phyloP scores from a whole-genome alignment of 371 early-diverging fungal genomes.

The Syncephalastrum contaminatum region DNA sequence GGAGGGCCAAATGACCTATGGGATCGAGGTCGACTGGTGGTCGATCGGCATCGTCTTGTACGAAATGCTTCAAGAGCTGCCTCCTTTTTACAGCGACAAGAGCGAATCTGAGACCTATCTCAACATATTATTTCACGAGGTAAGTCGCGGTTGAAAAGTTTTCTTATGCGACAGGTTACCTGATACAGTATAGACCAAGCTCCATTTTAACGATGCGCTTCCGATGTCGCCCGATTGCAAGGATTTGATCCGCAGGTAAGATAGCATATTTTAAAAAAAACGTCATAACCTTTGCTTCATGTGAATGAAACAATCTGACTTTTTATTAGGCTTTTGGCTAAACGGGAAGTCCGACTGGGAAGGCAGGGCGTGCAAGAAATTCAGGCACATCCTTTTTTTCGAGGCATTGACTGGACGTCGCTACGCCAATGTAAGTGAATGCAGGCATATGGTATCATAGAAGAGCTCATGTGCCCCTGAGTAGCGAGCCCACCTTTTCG shows the following conservation, averaged over 20 bases:
- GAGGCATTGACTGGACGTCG: constrained; percentile 71
- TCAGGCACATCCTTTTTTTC: constrained; percentile 83
- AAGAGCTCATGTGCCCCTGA: background rate
- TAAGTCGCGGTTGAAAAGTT: constrained; percentile 22
- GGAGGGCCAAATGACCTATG: constrained; percentile 74
- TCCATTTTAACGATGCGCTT: constrained; percentile 62
- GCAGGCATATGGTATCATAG: background rate
- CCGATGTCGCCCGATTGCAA: constrained; percentile 73
- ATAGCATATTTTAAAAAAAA: background rate
- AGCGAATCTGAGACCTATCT: constrained; percentile 85
- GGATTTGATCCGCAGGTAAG: constrained; percentile 74
- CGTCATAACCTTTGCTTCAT: background rate
- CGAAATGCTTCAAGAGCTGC: constrained; percentile 92
- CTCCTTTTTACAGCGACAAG: constrained; percentile 86
- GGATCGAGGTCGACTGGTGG: constrained; percentile 98
- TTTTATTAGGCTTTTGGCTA: constrained; percentile 65
- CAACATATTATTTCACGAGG: constrained; percentile 75
- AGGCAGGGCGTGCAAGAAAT: constrained; percentile 70
- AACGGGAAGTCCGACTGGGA: constrained; percentile 75
- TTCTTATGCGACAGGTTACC: background rate
- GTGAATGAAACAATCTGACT: constrained; percentile 1
- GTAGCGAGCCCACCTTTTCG: constrained; percentile 77
- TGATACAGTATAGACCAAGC: constrained; percentile 48
- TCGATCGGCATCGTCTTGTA: constrained; percentile 96
- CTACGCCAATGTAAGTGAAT: constrained; percentile 47